Percentiles rank a stretch among this genome's conserved stretches.
These are phyloP conservation scores for Kondoa malvinella DNA, from an alignment of 768 basidiomycete genomes.

Conservation along the genomic window DNA sequence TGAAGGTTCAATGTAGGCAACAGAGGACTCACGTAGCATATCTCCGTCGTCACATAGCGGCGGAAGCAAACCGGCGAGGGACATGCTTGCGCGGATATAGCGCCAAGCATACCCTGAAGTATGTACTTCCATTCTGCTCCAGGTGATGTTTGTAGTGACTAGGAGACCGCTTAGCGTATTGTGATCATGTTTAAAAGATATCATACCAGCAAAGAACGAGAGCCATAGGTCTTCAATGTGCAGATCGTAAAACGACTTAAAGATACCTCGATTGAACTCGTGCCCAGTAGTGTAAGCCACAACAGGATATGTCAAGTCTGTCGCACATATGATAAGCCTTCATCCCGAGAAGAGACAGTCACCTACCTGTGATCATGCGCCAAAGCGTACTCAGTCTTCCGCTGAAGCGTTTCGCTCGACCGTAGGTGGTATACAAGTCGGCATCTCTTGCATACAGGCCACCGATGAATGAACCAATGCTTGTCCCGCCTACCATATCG, in stretches of 20 bases:
- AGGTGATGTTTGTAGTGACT: conserved; percentile 92
- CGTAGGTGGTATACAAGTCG: conserved; percentile 67
- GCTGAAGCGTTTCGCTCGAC: conserved; percentile 78
- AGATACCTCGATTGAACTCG: conserved; percentile 85
- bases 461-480: conserved; percentile 81
- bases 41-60: conserved; percentile 87
- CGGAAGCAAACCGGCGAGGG: conserved; percentile 80
- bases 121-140: conserved; percentile 91
- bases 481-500: conserved; percentile 52
- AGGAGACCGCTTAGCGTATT: conserved; percentile 96
- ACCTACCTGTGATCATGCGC: conserved; percentile 53
- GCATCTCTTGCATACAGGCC: conserved; percentile 90
- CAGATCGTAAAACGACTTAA: conserved; percentile 45
- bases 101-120: conserved; percentile 98
- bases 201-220: neutral
- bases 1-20: neutral
- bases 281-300: conserved; percentile 87
- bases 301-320: conserved; percentile 76
- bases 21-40: conserved; percentile 56
- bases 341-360: neutral
- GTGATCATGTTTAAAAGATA: conserved; percentile 44
- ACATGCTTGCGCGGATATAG: conserved; percentile 90
- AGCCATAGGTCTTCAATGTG: conserved; percentile 29
- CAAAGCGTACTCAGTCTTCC: conserved; percentile 79
- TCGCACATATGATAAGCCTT: neutral